phyloP scores from a whole-genome alignment of 805 yeast genomes.

The Metschnikowia arizonensis region DNA sequence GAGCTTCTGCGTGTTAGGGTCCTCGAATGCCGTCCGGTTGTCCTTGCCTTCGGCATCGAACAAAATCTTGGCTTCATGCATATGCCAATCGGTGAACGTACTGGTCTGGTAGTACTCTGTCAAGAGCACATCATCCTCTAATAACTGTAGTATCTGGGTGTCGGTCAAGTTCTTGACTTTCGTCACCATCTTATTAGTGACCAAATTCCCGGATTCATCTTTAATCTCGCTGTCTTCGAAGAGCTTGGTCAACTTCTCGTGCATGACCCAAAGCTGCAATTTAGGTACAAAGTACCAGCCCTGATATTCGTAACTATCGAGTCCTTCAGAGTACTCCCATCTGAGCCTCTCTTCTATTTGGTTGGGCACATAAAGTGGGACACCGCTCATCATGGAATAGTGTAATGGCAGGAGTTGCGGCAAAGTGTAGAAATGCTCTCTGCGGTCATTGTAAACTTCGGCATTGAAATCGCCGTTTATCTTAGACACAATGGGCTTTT shows the following conservation, averaged over 20 bases:
- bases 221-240: constrained; percentile 12
- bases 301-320: constrained; percentile 8
- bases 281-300: constrained; percentile 18
- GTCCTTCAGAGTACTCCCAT: constrained; percentile 20
- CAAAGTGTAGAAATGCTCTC: constrained; percentile 18
- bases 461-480: constrained; percentile 8
- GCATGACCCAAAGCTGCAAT: constrained; percentile 20
- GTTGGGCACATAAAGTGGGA: constrained; percentile 17
- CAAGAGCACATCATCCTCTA: constrained; percentile 21
- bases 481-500: constrained; percentile 13
- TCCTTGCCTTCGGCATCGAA: constrained; percentile 16
- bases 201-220: neutral
- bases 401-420: constrained; percentile 19
- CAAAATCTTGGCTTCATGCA: constrained; percentile 17
- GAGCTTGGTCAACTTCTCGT: constrained; percentile 9
- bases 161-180: constrained; percentile 24
- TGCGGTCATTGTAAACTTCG: constrained; percentile 18
- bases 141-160: constrained; percentile 20
- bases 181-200: constrained; percentile 14
- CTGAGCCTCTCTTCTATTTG: constrained; percentile 16
- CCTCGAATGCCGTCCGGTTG: neutral
- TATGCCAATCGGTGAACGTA: constrained; percentile 19
- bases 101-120: constrained; percentile 22
- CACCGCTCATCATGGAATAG: constrained; percentile 19
- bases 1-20: neutral